Evolutionary conservation across 257 asterid genomes (phyloP).

Genomic region (Lycium barbarum): DNA sequence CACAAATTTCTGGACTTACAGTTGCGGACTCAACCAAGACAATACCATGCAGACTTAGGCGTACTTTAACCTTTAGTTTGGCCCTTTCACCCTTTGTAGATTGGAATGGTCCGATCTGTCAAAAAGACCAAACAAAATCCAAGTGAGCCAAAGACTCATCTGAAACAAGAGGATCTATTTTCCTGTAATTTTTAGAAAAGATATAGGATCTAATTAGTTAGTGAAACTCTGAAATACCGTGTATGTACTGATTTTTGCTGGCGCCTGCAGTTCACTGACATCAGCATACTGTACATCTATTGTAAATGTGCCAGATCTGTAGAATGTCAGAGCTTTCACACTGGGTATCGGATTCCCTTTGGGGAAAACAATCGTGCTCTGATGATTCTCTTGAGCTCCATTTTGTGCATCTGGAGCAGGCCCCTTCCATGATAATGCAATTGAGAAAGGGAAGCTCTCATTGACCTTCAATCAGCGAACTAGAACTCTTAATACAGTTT

Average conservation of each 20-base stretch:
- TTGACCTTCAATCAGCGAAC: slow-evolving; percentile 57
- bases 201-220: neutral
- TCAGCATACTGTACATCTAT: slow-evolving; percentile 81
- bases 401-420: slow-evolving; percentile 66
- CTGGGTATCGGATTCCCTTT: slow-evolving; percentile 93
- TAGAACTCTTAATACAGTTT: neutral
- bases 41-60: slow-evolving; percentile 86
- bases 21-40: slow-evolving; percentile 83
- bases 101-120: slow-evolving; percentile 89
- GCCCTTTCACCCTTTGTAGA: slow-evolving; percentile 65
- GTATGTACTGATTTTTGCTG: slow-evolving; percentile 78
- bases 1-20: slow-evolving; percentile 48
- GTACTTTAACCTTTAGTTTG: slow-evolving; percentile 78
- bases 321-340: slow-evolving; percentile 88
- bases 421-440: slow-evolving; percentile 83
- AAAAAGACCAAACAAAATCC: neutral
- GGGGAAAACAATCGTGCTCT: slow-evolving; percentile 80
- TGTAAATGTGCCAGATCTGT: slow-evolving; percentile 71
- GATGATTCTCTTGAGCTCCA: slow-evolving; percentile 65
- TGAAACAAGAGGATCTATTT: neutral
- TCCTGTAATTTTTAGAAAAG: neutral
- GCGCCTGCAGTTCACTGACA: slow-evolving; percentile 73
- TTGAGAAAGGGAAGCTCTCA: slow-evolving; percentile 77
- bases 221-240: slow-evolving; percentile 55
- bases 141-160: slow-evolving; percentile 12